Base-by-base conservation (phyloP, 805 yeast species). In the Starmerella sp. region DNA sequence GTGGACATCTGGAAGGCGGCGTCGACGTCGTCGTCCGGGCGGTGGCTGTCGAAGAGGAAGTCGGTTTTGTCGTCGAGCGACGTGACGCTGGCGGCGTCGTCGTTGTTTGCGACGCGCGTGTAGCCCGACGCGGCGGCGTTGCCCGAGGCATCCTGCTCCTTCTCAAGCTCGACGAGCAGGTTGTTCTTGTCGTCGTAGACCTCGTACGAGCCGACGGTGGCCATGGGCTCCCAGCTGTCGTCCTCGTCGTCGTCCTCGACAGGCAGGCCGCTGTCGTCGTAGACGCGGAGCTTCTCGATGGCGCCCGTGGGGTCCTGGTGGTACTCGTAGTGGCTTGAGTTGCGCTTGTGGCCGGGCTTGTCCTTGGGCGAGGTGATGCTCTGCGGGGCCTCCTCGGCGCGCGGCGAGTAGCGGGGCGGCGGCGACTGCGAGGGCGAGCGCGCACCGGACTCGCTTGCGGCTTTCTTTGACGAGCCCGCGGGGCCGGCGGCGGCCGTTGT, bases 221-320 rank as follows among this genome's bases (percentile, higher is more conserved):
- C 84, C 87, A 93, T 89, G 15, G 85, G 80, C 64, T 84, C 82
- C 98, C 98, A 93, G 32, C 76, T 83, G 13, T 74, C 77, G 37
- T 75, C 78, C 37, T 67, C 69, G 31, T 62, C 67, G 8, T 34
- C 35, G 35, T 55, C 57, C 15, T 34, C 51, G 5, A 53, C 48
- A 7, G 49, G 53, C 15, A 39, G 29, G 29, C 59, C 60, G 50
- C 48, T 52, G 38, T 52, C 58, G 45, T 57, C 56, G 36, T 41
- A 43, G 6, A 59, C 55, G 17, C 44, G 53, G 9, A 54, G 52
- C 51, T 51, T 54, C 52, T 56, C 60, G 34, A 63, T 48, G 9
- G 57, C 59, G 17, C 66, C 65, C 41, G 55, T 34, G 41, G 57
- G 47, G 53, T 57, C 63, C 60, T 60, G 65, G 53, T 49, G 54